These are phyloP conservation scores for Marasmius tenuissimus DNA, from an alignment of 1,284 basidiomycete genomes.

Conservation along the genomic window DNA sequence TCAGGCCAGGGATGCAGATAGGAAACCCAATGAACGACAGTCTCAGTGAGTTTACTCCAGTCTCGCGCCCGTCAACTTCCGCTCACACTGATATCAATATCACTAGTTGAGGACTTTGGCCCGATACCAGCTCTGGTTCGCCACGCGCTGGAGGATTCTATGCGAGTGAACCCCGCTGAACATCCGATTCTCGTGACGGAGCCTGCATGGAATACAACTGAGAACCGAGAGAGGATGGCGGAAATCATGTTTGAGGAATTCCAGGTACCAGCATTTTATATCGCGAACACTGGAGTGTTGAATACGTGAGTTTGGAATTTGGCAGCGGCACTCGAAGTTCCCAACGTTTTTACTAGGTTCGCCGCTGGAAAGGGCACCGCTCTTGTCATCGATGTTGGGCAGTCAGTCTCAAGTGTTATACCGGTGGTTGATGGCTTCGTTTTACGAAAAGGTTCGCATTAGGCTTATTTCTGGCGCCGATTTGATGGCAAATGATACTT, in stretches of 20 bases:
- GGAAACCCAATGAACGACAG: constrained; percentile 85
- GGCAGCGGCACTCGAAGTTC: background rate
- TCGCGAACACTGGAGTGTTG: constrained; percentile 94
- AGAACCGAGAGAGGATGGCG: constrained; percentile 89
- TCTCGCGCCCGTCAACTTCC: constrained; percentile 1
- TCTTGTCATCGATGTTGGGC: constrained; percentile 92
- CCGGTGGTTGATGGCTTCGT: constrained; percentile 99
- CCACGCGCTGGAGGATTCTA: constrained; percentile 74
- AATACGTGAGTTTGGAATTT: constrained; percentile 69
- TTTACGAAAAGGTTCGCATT: constrained; percentile 79
- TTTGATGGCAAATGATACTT: background rate
- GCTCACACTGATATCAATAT: constrained; percentile 10
- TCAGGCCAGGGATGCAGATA: constrained; percentile 88
- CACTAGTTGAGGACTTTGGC: constrained; percentile 76
- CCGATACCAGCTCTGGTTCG: constrained; percentile 74
- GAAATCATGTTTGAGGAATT: constrained; percentile 98
- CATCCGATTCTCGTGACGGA: constrained; percentile 95
- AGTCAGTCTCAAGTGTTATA: constrained; percentile 85
- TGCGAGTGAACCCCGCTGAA: constrained; percentile 75
- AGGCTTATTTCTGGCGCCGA: constrained; percentile 4
- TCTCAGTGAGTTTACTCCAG: constrained; percentile 59
- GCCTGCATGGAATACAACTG: constrained; percentile 92
- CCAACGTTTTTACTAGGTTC: constrained; percentile 56
- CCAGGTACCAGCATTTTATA: constrained; percentile 93
- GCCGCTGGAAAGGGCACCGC: constrained; percentile 96